Evolutionary conservation across 306 rosid species (phyloP).

Genomic region (Cicer pinnatifidum): DNA sequence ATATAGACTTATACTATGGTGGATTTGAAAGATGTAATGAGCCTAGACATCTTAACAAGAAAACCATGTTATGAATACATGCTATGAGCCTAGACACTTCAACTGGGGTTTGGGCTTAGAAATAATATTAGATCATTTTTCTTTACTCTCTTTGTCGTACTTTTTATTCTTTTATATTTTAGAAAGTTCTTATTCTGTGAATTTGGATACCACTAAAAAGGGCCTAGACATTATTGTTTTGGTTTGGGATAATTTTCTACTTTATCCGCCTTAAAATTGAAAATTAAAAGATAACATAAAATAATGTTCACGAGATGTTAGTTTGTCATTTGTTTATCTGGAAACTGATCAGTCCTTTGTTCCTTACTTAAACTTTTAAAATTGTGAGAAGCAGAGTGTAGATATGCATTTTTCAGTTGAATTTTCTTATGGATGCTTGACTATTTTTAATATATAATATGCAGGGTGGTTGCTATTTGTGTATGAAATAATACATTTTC

Average conservation of each 20-base stretch:
- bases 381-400: conserved; percentile 7
- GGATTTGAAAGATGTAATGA: conserved; percentile 5
- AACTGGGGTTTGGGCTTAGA: not conserved
- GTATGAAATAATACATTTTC: conserved; percentile 27
- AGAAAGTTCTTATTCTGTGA: not conserved
- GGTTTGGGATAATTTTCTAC: conserved; percentile 1
- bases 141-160: not conserved
- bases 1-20: not conserved
- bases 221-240: not conserved
- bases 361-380: not conserved
- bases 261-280: not conserved
- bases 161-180: not conserved
- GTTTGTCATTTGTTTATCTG: conserved; percentile 2
- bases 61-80: not conserved
- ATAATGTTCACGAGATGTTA: not conserved
- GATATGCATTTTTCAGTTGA: conserved; percentile 34
- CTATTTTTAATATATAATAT: conserved; percentile 28
- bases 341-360: conserved; percentile 18
- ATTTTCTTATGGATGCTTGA: conserved; percentile 23
- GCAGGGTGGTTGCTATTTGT: conserved; percentile 17
- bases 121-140: not conserved
- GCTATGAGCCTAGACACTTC: not conserved
- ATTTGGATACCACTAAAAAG: conserved; percentile 1
- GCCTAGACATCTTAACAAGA: not conserved
- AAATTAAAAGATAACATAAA: not conserved